phyloP scores from a whole-genome alignment of 345 rosid genomes.

The Salix viminalis region DNA sequence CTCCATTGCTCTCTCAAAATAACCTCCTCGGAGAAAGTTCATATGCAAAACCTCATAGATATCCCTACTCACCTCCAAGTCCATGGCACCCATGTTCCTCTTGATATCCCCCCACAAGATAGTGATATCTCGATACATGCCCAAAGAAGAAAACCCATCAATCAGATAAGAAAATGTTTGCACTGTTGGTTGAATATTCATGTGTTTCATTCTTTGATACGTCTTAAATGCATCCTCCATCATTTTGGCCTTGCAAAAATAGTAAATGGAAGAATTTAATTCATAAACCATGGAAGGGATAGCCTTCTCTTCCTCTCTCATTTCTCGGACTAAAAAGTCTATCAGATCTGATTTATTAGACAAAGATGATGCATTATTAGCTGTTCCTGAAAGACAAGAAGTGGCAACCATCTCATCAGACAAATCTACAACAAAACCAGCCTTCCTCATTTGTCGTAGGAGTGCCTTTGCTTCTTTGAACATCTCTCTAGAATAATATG shows the following conservation, averaged over 20 bases:
- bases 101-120: slow-evolving; percentile 86
- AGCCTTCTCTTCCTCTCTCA: slow-evolving; percentile 29
- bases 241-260: slow-evolving; percentile 84
- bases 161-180: slow-evolving; percentile 58
- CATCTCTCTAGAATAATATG: slow-evolving; percentile 51
- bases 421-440: slow-evolving; percentile 34
- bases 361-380: slow-evolving; percentile 19
- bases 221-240: slow-evolving; percentile 56
- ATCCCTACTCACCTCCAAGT: slow-evolving; percentile 50
- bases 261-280: slow-evolving; percentile 71
- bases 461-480: slow-evolving; percentile 59
- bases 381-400: slow-evolving; percentile 18
- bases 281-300: slow-evolving; percentile 38
- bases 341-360: slow-evolving; percentile 34
- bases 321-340: slow-evolving; percentile 40
- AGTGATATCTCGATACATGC: slow-evolving; percentile 62
- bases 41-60: slow-evolving; percentile 58
- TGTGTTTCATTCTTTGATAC: slow-evolving; percentile 51
- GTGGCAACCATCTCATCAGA: slow-evolving; percentile 30
- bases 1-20: slow-evolving; percentile 89
- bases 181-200: slow-evolving; percentile 44
- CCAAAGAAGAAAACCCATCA: slow-evolving; percentile 51
- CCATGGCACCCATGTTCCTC: slow-evolving; percentile 37
- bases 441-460: slow-evolving; percentile 48
- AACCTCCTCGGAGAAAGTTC: slow-evolving; percentile 75